A percentile compares a stretch with the other conserved stretches of the same genome.
These are phyloP conservation scores for Coemansia sp. DNA, from an alignment of 192 early-diverging fungal genomes.

Conservation along the genomic window DNA sequence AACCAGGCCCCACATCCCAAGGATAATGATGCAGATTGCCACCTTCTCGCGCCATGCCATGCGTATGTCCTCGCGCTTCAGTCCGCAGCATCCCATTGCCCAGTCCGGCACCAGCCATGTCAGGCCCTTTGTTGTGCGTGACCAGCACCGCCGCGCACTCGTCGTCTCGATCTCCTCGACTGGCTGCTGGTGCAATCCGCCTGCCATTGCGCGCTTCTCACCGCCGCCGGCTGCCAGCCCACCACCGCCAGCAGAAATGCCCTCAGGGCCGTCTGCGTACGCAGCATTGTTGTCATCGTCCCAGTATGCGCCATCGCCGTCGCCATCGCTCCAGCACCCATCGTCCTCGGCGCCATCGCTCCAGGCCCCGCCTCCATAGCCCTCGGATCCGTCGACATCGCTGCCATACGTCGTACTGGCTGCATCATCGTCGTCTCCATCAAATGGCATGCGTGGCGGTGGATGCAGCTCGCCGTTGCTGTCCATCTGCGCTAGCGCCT, in stretches of 20 bases:
- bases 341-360: slow-evolving; percentile 8
- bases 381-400: slow-evolving; percentile 22
- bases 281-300: background rate
- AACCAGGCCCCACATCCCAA: slow-evolving; percentile 69
- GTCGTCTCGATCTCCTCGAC: slow-evolving; percentile 71
- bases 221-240: background rate
- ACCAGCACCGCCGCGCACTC: slow-evolving; percentile 39
- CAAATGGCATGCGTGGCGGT: slow-evolving; percentile 26
- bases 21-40: slow-evolving; percentile 79
- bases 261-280: background rate
- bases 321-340: slow-evolving; percentile 1
- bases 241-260: background rate
- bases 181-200: slow-evolving; percentile 72
- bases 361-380: slow-evolving; percentile 17
- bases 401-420: slow-evolving; percentile 43
- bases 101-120: slow-evolving; percentile 40
- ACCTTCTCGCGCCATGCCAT: slow-evolving; percentile 98
- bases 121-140: slow-evolving; percentile 28
- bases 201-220: slow-evolving; percentile 22
- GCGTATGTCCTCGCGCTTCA: slow-evolving; percentile 86
- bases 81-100: slow-evolving; percentile 51
- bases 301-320: background rate
- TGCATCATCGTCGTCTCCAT: slow-evolving; percentile 16
- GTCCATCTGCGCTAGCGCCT: slow-evolving; percentile 30
- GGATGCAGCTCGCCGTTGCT: slow-evolving; percentile 32